Percentiles rank a stretch among this genome's conserved stretches.
Evolutionary conservation across 176 grass and related monocot genomes (phyloP).

Genomic region (Dactylis glomerata): DNA sequence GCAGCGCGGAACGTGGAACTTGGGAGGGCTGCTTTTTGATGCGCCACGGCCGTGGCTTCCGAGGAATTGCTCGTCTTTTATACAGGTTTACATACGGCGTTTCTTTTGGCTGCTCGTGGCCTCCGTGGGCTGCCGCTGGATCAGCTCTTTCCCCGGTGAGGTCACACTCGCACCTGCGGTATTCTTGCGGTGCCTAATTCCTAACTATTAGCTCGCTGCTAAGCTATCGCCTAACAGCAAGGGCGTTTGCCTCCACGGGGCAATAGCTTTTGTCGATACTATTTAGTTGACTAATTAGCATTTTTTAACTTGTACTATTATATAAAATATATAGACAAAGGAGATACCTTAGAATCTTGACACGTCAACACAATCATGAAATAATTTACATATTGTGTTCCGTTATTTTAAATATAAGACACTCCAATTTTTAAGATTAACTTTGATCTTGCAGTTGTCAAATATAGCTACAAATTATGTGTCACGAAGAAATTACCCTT

Average conservation of each 20-base stretch:
- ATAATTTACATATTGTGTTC: too few species aligned
- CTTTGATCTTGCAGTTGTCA: too few species aligned
- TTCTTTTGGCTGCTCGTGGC: conserved; percentile 17
- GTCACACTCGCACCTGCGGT: conserved; percentile 1
- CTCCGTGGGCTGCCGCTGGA: background rate
- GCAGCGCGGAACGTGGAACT: conserved; percentile 26
- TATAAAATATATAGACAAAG: too few species aligned
- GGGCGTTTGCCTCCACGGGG: background rate
- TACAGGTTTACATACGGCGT: background rate
- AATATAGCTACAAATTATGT: too few species aligned
- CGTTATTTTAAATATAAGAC: too few species aligned
- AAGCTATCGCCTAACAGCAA: background rate
- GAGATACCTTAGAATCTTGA: background rate
- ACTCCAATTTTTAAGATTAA: too few species aligned
- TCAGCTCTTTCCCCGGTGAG: conserved; percentile 31
- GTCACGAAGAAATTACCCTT: too few species aligned
- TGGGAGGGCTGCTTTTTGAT: conserved; percentile 9
- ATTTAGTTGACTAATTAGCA: background rate
- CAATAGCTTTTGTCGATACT: background rate
- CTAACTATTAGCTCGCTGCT: background rate
- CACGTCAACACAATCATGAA: too few species aligned
- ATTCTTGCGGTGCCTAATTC: background rate
- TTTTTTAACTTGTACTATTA: too few species aligned
- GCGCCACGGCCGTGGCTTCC: conserved; percentile 30
- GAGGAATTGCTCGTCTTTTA: conserved; percentile 8